These are phyloP conservation scores for Aspergillus fumigatus DNA, from an alignment of 2,329 filamentous ascomycete genomes.

Conservation along the genomic window DNA sequence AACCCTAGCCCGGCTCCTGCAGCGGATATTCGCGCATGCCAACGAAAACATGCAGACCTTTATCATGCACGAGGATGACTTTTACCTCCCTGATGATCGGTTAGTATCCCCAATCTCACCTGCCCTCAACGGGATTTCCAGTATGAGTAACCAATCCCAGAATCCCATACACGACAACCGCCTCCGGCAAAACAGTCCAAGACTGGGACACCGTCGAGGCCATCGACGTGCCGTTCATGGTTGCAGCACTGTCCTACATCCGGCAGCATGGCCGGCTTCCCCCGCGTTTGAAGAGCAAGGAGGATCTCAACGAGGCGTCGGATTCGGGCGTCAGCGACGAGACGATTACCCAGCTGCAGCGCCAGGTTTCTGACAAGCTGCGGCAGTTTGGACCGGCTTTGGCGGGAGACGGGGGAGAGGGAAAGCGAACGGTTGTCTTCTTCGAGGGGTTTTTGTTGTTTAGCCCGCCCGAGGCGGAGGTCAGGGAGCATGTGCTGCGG, in stretches of 20 bases:
- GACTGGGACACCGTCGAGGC: slow-evolving; percentile 92
- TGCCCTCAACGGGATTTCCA: too few species aligned
- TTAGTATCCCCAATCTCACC: slow-evolving; percentile 34
- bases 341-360: slow-evolving; percentile 21
- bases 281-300: slow-evolving; percentile 50
- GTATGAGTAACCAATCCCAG: slow-evolving; percentile 16
- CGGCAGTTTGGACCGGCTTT: not conserved
- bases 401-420: not conserved
- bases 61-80: slow-evolving; percentile 94
- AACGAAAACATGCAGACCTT: slow-evolving; percentile 45
- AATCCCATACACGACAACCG: slow-evolving; percentile 45
- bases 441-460: slow-evolving; percentile 89
- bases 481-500: slow-evolving; percentile 22
- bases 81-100: slow-evolving; percentile 77
- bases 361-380: slow-evolving; percentile 20
- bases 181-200: slow-evolving; percentile 54
- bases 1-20: slow-evolving; percentile 78
- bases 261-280: slow-evolving; percentile 56
- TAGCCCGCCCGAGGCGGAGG: slow-evolving; percentile 38
- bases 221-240: slow-evolving; percentile 66
- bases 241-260: slow-evolving; percentile 65
- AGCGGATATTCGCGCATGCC: slow-evolving; percentile 66
- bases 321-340: slow-evolving; percentile 32
- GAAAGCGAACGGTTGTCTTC: slow-evolving; percentile 55
- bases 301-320: slow-evolving; percentile 55